These are phyloP conservation scores for Phytopythium mirpurense DNA, from an alignment of 352 stramenopile species.

Conservation along the genomic window DNA sequence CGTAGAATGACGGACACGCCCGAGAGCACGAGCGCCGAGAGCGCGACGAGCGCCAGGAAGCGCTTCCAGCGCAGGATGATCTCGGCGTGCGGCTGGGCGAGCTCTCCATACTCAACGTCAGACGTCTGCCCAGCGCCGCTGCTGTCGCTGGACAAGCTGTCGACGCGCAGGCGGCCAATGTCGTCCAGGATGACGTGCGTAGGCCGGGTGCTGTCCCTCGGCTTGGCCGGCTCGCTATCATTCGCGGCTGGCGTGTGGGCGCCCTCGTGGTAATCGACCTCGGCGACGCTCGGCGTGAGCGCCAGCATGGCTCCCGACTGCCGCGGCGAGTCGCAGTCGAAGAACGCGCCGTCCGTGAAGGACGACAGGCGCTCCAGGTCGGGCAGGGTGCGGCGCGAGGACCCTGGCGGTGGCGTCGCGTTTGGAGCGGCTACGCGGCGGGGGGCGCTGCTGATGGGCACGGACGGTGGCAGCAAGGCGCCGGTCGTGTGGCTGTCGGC, in stretches of 20 bases:
- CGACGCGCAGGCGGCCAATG: conserved; percentile 18
- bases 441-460: neutral
- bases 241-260: neutral
- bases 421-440: neutral
- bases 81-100: conserved; percentile 40
- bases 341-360: conserved; percentile 34
- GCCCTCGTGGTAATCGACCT: conserved; percentile 8
- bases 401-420: neutral
- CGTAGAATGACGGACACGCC: conserved; percentile 28
- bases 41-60: conserved; percentile 39
- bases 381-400: conserved; percentile 10
- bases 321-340: conserved; percentile 37
- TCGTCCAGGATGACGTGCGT: conserved; percentile 20
- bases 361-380: conserved; percentile 33
- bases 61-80: conserved; percentile 60
- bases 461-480: neutral
- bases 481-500: neutral
- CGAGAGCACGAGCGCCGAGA: conserved; percentile 35
- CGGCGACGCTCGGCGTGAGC: conserved; percentile 5
- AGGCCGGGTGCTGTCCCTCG: conserved; percentile 6
- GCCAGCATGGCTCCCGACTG: conserved; percentile 23
- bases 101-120: conserved; percentile 23
- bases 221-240: neutral
- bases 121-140: neutral
- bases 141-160: conserved; percentile 19